A percentile compares a stretch with the other conserved stretches of the same genome.
These are phyloP conservation scores for Cordyceps tenuipes DNA, from an alignment of 2,329 filamentous ascomycete species.

Conservation along the genomic window DNA sequence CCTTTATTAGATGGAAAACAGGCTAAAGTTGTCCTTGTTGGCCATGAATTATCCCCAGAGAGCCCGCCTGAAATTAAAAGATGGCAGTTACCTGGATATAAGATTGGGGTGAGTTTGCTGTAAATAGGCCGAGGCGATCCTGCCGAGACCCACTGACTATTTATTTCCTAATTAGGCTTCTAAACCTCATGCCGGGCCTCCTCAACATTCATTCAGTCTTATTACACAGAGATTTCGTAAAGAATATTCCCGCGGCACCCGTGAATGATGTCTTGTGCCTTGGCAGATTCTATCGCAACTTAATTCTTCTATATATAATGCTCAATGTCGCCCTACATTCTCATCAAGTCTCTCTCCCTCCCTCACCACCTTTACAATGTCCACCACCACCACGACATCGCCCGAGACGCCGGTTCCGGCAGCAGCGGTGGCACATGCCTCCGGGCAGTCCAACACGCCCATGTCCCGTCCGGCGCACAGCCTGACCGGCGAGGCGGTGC, in stretches of 20 bases:
- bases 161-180: conserved; percentile 9
- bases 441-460: conserved; percentile 26
- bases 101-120: not conserved
- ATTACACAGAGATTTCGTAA: not conserved
- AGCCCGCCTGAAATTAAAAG: too few species aligned
- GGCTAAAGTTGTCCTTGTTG: too few species aligned
- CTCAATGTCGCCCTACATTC: not conserved
- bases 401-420: not conserved
- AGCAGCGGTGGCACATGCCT: conserved; percentile 19
- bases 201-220: not conserved
- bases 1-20: too few species aligned
- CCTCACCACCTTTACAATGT: not conserved
- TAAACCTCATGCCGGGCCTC: conserved; percentile 3
- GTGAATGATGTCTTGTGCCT: not conserved
- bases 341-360: too few species aligned
- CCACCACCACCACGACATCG: not conserved
- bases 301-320: not conserved
- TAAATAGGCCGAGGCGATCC: not conserved
- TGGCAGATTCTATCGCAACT: not conserved
- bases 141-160: not conserved
- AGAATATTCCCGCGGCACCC: not conserved
- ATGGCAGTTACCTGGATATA: too few species aligned
- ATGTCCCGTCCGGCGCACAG: conserved; percentile 49
- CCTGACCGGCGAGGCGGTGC: not conserved
- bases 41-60: too few species aligned